Conservation (phyloP, 345 rosid genomes). For the Psidium friedrichsthalianum region DNA sequence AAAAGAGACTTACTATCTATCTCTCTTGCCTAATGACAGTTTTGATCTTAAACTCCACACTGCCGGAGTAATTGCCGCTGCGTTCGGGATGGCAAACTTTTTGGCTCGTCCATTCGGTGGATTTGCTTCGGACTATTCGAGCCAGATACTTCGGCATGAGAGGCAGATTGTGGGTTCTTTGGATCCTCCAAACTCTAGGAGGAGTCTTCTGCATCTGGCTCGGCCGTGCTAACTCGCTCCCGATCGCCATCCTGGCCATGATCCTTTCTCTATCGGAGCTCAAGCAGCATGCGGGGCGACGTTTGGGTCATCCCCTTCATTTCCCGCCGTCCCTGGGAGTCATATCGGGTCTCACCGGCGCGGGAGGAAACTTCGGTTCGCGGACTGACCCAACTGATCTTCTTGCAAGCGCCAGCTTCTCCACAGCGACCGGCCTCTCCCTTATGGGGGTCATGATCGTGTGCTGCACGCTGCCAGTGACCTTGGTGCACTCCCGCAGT, state of each 20-base stretch:
- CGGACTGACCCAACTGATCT: slow-evolving; percentile 58
- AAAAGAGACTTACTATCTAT: background rate
- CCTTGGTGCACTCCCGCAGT: slow-evolving; percentile 64
- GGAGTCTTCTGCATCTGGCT: slow-evolving; percentile 72
- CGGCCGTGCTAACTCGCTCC: slow-evolving; percentile 54
- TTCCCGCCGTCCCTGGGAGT: slow-evolving; percentile 66
- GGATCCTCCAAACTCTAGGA: slow-evolving; percentile 70
- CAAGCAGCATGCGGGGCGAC: slow-evolving; percentile 91
- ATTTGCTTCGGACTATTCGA: slow-evolving; percentile 46
- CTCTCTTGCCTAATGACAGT: slow-evolving; percentile 20
- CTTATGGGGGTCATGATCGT: slow-evolving; percentile 70
- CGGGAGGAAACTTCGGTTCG: slow-evolving; percentile 77
- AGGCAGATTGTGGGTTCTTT: slow-evolving; percentile 65
- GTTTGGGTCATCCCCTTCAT: slow-evolving; percentile 66
- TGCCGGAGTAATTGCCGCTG: slow-evolving; percentile 68
- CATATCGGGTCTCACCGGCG: slow-evolving; percentile 69
- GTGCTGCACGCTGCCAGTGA: slow-evolving; percentile 47
- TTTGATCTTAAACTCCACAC: slow-evolving; percentile 55
- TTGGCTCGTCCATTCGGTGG: slow-evolving; percentile 82
- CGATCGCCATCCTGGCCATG: slow-evolving; percentile 56
- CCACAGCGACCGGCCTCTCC: slow-evolving; percentile 47
- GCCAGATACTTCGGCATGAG: slow-evolving; percentile 63
- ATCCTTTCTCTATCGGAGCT: slow-evolving; percentile 62
- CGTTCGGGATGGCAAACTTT: slow-evolving; percentile 77
- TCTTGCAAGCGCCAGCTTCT: slow-evolving; percentile 44